Evolutionary conservation across 2,329 filamentous ascomycete species (phyloP), one percentile per base, ranked within the genome.

Genomic region (Paecilomyces sp.): DNA sequence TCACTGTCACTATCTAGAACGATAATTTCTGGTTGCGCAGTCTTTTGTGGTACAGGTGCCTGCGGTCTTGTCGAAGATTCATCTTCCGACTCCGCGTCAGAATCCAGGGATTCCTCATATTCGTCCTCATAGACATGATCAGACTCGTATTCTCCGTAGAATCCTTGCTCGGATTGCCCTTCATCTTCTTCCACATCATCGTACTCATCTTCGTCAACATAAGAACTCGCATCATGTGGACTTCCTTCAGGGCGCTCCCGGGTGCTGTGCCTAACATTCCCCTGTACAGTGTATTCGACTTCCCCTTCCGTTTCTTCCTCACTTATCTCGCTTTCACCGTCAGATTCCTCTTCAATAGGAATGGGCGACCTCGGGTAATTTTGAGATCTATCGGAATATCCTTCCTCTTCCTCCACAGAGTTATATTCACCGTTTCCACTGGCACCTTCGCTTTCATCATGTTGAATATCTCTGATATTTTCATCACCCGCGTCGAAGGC

Each of bases 1-100:
- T 77, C 74, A 58, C 74, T 77, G 58, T 77, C 75, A 60, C 74
- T 77, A 59, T 77, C 75, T 13, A 78, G 53, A 28, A 77, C 71
- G 56, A 78, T 77, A 41, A 78, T 61, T 61, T 78, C 76, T 15
- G 68, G 68, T 15, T 68, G 64, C 1, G 61, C 58, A 4, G 54
- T 64, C 54, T 60, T 65, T 24, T 60, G 59, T 8, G 60, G 25
- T 18, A 59, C 34, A 33, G 58, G 59, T 13, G 47, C 56, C 51
- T 57, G 58, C 31, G 59, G 55, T 18, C 53, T 36, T 31, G 31
- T 33, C 18, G 57, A 52, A 34, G 36, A 33, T 3, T 50, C 61
- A 1, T 60, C 60, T 30, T 61, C 64, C 24, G 63, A 64, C n/a
- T 62, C 63, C 31, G 58, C 62, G 24, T 62, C 61, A 56, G 62